Base-by-base conservation (phyloP, 805 yeast genomes). In the Wickerhamia fluorescens region DNA sequence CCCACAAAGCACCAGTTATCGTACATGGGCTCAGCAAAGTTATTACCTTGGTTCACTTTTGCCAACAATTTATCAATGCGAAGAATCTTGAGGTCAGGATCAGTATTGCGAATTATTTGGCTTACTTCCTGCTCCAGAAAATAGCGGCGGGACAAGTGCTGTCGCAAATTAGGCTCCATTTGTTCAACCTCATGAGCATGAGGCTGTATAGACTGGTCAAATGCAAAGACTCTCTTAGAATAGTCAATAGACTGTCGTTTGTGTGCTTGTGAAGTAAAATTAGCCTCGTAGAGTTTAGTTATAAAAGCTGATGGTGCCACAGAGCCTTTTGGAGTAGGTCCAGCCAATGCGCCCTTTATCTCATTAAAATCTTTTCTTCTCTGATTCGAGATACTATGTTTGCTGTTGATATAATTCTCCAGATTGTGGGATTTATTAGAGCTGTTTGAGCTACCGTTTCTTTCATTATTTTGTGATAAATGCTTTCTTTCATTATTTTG, bases 1-100 rank as follows among this genome's bases (percentile, higher is more conserved):
- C 94, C 96, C n/a, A 79, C 44, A 2, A 77, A 68, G n/a, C 78
- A 78, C 81, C 86, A 87, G 47, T 88, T 87, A 3, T 79, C 55
- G 43, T 78, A 78, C 19, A 57, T 55, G 0, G 95, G 95, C 26
- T 81, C 81, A 5, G 55, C 48, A 45, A 71, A 87, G 21, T 37
- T 27, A 13, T 71, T 61, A 0, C 95, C 92, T 2, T 92, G 79
- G 16, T 50, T 40, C 1, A 87, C 75, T 38, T 77, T 75, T 2
- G 85, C 79, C 40, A 73, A 65, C 3, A 81, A 49, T 39, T 76
- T 74, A 7, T 70, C 68, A 3, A 84, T 49, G 23, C 81, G 58
- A 25, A 83, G 52, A 1, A 78, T 48, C 39, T 77, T 75, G 35
- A 71, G 14, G 3, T 26, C 19, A 6, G 29, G 27, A 24, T 38